phyloP scores from a whole-genome alignment of 208 protist species.

The Trypanosoma conorhini region DNA sequence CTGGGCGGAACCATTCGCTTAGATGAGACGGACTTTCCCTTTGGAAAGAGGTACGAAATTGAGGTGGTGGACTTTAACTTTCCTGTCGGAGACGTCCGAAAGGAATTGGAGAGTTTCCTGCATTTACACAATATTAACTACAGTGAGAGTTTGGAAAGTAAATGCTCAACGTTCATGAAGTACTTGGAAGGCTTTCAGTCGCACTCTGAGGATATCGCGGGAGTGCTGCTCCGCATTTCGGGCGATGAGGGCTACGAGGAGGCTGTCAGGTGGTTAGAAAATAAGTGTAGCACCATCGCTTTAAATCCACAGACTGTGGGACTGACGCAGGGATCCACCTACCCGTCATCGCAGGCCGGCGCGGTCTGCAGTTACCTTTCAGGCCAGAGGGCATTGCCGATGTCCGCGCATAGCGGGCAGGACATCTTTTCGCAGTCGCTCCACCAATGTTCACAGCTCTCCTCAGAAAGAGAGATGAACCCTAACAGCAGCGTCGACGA shows the following conservation, averaged over 20 bases:
- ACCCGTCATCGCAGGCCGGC: not conserved
- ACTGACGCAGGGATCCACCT: not conserved
- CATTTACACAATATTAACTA: constrained; percentile 34
- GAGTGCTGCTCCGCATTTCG: constrained; percentile 59
- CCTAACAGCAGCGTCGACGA: not conserved
- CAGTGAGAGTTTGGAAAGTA: constrained; percentile 56
- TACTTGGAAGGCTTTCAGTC: constrained; percentile 35
- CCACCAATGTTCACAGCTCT: not conserved
- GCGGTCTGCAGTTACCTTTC: not conserved
- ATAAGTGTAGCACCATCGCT: not conserved
- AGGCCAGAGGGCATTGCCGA: not conserved
- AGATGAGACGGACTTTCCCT: constrained; percentile 59
- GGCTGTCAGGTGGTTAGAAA: constrained; percentile 48
- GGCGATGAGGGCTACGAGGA: constrained; percentile 59
- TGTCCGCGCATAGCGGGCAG: not conserved
- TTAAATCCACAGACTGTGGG: not conserved
- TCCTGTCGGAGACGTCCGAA: constrained; percentile 46
- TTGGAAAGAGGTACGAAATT: constrained; percentile 68
- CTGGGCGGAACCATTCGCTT: constrained; percentile 34
- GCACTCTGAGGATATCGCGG: constrained; percentile 30
- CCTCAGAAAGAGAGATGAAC: not conserved
- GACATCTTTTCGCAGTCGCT: not conserved
- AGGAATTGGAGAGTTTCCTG: constrained; percentile 48
- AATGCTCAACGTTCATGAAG: constrained; percentile 62
- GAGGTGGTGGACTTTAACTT: constrained; percentile 54